phyloP scores from a whole-genome alignment of 2,329 filamentous ascomycete genomes.

The Didymellaceae sp. region DNA sequence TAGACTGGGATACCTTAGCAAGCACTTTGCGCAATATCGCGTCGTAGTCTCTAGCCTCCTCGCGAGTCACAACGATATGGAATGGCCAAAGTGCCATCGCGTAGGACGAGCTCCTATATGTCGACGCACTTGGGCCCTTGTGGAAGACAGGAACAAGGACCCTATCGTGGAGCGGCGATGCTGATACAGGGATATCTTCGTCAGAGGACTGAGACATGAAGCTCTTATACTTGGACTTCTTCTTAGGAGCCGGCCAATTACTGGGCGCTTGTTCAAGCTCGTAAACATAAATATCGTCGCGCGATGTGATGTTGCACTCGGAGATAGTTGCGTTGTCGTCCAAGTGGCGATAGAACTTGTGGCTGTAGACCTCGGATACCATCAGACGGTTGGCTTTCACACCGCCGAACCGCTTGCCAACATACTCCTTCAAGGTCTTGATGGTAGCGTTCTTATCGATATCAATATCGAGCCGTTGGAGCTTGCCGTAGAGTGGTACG shows the following conservation, averaged over 20 bases:
- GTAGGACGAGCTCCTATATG: slow-evolving; percentile 37
- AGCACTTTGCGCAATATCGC: slow-evolving; percentile 81
- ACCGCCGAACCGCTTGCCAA: slow-evolving; percentile 61
- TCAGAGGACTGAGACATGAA: slow-evolving; percentile 54
- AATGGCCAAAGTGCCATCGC: slow-evolving; percentile 59
- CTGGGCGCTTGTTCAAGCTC: slow-evolving; percentile 82
- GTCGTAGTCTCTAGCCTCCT: slow-evolving; percentile 74
- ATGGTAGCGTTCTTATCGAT: slow-evolving; percentile 77
- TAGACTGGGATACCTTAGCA: slow-evolving; percentile 75
- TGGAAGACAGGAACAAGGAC: slow-evolving; percentile 77
- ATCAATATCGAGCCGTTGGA: slow-evolving; percentile 77
- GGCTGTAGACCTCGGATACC: slow-evolving; percentile 80
- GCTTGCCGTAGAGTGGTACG: slow-evolving; percentile 74
- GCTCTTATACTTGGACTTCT: slow-evolving; percentile 53
- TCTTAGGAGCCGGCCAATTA: slow-evolving; percentile 71
- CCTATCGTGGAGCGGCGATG: slow-evolving; percentile 67
- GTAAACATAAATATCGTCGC: slow-evolving; percentile 72
- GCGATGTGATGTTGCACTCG: slow-evolving; percentile 69
- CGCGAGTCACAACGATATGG: slow-evolving; percentile 76
- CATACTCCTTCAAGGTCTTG: slow-evolving; percentile 68
- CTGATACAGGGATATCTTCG: slow-evolving; percentile 60
- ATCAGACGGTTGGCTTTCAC: slow-evolving; percentile 70
- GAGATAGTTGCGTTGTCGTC: slow-evolving; percentile 69
- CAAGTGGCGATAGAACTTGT: slow-evolving; percentile 86
- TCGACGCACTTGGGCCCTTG: slow-evolving; percentile 53